Conservation (phyloP, 1,139 yeast genomes). For the Kurtzmaniella quercitrusa region DNA sequence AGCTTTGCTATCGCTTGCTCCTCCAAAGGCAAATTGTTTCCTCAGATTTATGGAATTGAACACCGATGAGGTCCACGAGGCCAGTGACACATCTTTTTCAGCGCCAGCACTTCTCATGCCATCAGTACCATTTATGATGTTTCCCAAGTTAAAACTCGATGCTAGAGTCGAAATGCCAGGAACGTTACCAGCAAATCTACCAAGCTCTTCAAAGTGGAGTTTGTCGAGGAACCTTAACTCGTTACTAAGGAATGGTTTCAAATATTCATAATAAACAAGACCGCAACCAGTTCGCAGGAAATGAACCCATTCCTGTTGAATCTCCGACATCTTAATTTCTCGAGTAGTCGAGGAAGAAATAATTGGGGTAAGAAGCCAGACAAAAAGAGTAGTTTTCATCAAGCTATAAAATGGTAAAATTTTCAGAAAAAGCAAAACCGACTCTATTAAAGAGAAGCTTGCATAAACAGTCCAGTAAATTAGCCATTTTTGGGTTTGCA, state of each 20-base stretch:
- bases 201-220: neutral
- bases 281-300: conserved; percentile 38
- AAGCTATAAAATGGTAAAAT: conserved; percentile 49
- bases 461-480: conserved; percentile 56
- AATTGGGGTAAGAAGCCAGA: conserved; percentile 54
- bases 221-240: neutral
- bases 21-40: neutral
- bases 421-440: conserved; percentile 27
- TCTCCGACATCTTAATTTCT: conserved; percentile 8
- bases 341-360: conserved; percentile 9
- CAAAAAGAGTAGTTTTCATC: conserved; percentile 34
- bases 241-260: conserved; percentile 21
- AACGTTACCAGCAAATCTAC: neutral
- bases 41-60: neutral
- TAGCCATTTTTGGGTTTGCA: conserved; percentile 52
- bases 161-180: neutral
- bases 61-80: neutral
- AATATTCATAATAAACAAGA: conserved; percentile 25
- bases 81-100: neutral
- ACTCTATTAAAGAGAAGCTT: conserved; percentile 28
- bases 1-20: neutral
- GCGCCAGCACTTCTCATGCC: neutral
- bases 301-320: conserved; percentile 20
- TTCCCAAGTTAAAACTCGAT: neutral
- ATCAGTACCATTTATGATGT: neutral